These are phyloP conservation scores for Quercus dentata DNA, from an alignment of 306 rosid species.

Conservation along the genomic window DNA sequence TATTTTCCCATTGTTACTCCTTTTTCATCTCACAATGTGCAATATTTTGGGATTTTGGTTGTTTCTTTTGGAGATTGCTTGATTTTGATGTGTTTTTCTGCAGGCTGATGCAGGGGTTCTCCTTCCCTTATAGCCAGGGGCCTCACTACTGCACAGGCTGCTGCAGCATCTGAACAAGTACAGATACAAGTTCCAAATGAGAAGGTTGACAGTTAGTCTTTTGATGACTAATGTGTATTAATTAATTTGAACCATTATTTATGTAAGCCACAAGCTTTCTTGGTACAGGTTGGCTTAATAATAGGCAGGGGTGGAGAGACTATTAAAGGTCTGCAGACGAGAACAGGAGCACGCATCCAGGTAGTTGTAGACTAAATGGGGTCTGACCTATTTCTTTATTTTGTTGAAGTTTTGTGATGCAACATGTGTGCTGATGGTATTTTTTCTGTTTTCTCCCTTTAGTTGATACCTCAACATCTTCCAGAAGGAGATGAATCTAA, in stretches of 20 bases:
- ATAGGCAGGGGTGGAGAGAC: conserved; percentile 99
- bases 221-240: conserved; percentile 6
- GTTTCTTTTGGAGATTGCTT: neutral
- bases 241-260: neutral
- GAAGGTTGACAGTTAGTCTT: conserved; percentile 47
- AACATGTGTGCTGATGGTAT: neutral
- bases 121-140: conserved; percentile 96
- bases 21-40: neutral
- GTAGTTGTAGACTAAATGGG: conserved; percentile 45
- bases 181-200: conserved; percentile 96
- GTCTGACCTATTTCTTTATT: neutral
- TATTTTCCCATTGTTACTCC: neutral
- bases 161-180: conserved; percentile 87
- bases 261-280: neutral
- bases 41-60: neutral
- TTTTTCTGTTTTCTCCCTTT: conserved; percentile 1
- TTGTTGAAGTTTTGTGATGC: neutral
- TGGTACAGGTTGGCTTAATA: conserved; percentile 85
- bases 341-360: conserved; percentile 98
- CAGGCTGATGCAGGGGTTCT: conserved; percentile 99
- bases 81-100: conserved; percentile 16
- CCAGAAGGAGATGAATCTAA: conserved; percentile 90
- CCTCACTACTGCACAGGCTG: conserved; percentile 62
- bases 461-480: conserved; percentile 98
- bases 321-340: conserved; percentile 85